Base-by-base conservation (phyloP, 225 moss, liverwort and hornwort genomes). In the Pseudoscleropodium purum region DNA sequence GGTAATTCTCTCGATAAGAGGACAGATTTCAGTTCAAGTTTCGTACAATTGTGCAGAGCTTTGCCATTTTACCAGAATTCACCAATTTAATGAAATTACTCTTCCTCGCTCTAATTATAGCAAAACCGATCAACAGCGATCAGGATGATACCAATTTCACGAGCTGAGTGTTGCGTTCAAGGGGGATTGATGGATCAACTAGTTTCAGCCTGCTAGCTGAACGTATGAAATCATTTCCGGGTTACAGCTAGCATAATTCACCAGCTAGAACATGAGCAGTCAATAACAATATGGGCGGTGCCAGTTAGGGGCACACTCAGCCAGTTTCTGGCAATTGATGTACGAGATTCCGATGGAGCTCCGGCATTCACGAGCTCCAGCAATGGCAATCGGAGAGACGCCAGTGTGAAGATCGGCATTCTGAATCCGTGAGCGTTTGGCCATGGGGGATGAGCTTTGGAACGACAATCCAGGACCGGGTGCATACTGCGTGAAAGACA, bases 391-490 rank as follows among this genome's bases (percentile, higher is more conserved):
- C 39, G 54, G 51, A 84, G 17, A 19, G 64, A 29, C 56, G 39
- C 56, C 31, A 13, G 39, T 45, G 69, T 56, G 84, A 69, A 29
- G 68, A 54, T 37, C 83, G 26, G 18, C 64, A 34, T 12, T 25
- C 65, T 36, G 52, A 26, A 36, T 39, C 19, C 20, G 13, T 87
- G 54, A 52, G 30, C 25, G 12, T 12, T 61, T 36, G 25, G 27
- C 49, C 5, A 87, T 92, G 91, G 89, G 85, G 45, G 92, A 94
- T 31, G 90, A 92, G 36, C 70, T 79, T 13, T 89, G 77, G 79
- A 92, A 92, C 52, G 94, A 94, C 65, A 94, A 94, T 43, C 96
- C 95, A 4, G 96, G 96, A 8, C 95, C 97, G 3, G 95, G 95
- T 31, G 92, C 96, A 7, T 96, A 97, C 66, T 89, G 92, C 83